A percentile compares a stretch with the other conserved stretches of the same genome.
phyloP scores from a whole-genome alignment of 108 stramenopile species.

The Licmophora abbreviata region DNA sequence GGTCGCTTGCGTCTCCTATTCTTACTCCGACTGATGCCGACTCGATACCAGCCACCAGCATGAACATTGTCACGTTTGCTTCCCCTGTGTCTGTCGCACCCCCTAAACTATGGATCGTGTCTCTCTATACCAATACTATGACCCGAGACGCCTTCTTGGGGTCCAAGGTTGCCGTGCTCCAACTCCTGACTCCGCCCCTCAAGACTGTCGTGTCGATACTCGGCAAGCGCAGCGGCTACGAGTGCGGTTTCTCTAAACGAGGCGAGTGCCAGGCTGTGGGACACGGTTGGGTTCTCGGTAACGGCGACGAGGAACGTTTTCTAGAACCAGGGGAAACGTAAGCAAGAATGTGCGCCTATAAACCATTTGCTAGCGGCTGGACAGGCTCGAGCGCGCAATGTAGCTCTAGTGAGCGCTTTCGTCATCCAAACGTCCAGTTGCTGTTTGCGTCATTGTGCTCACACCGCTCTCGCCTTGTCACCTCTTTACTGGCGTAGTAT shows the following conservation, averaged over 20 bases:
- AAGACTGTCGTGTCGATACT: neutral
- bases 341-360: no score
- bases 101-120: slow-evolving; percentile 61
- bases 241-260: neutral
- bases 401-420: no score
- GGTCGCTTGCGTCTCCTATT: neutral
- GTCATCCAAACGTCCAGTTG: no score
- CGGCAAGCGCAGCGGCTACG: neutral
- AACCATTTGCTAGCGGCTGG: no score
- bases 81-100: slow-evolving; percentile 67
- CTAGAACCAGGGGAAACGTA: no score
- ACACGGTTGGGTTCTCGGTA: neutral
- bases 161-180: neutral
- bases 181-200: neutral
- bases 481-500: no score
- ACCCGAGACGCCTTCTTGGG: neutral
- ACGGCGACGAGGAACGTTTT: no score
- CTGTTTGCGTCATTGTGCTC: no score
- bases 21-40: neutral
- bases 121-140: slow-evolving; percentile 61
- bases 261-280: neutral
- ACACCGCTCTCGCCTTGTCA: no score
- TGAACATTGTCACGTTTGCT: slow-evolving; percentile 74
- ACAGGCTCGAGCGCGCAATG: no score
- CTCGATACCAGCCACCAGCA: no score